These are phyloP conservation scores for Draba incana DNA, from an alignment of 345 rosid genomes.

Conservation along the genomic window DNA sequence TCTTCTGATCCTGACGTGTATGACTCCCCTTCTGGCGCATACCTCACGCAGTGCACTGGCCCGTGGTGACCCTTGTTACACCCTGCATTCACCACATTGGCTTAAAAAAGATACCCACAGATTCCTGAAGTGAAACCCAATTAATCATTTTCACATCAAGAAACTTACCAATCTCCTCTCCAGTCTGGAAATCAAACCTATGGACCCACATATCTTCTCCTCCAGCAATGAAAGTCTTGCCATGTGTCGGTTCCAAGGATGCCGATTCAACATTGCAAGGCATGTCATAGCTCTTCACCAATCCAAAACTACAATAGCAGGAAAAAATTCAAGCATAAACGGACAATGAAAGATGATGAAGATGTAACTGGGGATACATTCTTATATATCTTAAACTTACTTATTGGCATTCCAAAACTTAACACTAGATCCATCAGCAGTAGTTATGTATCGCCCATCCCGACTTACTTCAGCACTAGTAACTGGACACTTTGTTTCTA, in stretches of 20 bases:
- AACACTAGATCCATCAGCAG: slow-evolving; percentile 89
- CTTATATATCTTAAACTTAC: slow-evolving; percentile 51
- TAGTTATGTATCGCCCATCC: slow-evolving; percentile 91
- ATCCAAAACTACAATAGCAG: slow-evolving; percentile 62
- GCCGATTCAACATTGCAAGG: slow-evolving; percentile 82
- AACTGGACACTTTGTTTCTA: slow-evolving; percentile 83
- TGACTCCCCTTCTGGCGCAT: slow-evolving; percentile 94
- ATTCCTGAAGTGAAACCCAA: slow-evolving; percentile 5
- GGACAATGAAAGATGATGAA: slow-evolving; percentile 1
- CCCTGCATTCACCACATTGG: slow-evolving; percentile 51
- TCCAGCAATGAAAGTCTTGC: slow-evolving; percentile 63
- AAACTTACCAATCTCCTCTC: slow-evolving; percentile 66
- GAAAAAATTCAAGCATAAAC: slow-evolving; percentile 29
- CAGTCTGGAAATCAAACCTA: slow-evolving; percentile 68
- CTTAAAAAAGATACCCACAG: slow-evolving; percentile 12
- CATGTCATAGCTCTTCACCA: slow-evolving; percentile 89
- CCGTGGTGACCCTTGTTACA: slow-evolving; percentile 99
- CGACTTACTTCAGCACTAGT: slow-evolving; percentile 96
- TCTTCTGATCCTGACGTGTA: slow-evolving; percentile 99
- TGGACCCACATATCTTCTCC: slow-evolving; percentile 78
- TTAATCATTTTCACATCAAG: not conserved
- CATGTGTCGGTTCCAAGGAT: slow-evolving; percentile 65
- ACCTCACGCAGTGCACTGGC: slow-evolving; percentile 91
- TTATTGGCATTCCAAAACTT: slow-evolving; percentile 98
- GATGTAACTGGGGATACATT: slow-evolving; percentile 3